Percentiles rank a stretch among this genome's conserved stretches.
These are phyloP conservation scores for Clarireedia monteithiana DNA, from an alignment of 2,329 filamentous ascomycete genomes.

Conservation along the genomic window DNA sequence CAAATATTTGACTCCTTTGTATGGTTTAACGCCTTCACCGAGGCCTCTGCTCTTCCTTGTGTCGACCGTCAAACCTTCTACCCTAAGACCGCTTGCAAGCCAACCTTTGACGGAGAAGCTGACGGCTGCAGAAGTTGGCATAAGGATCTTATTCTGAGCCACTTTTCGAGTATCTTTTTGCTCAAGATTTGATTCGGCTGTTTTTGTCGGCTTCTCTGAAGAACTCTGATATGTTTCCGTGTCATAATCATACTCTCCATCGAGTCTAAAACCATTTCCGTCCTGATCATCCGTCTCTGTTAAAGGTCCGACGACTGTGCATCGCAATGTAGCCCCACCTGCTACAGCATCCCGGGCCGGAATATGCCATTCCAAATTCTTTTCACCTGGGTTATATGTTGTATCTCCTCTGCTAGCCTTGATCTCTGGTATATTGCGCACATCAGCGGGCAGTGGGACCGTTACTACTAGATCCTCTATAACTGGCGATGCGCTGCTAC, in stretches of 20 bases:
- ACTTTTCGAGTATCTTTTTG: slow-evolving; percentile 44
- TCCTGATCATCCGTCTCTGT: slow-evolving; percentile 41
- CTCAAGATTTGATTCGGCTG: slow-evolving; percentile 4
- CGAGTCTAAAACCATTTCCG: slow-evolving; percentile 27
- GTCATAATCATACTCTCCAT: slow-evolving; percentile 38
- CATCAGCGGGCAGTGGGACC: slow-evolving; percentile 69
- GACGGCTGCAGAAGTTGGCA: slow-evolving; percentile 70
- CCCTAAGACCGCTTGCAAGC: slow-evolving; percentile 58
- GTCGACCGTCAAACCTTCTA: slow-evolving; percentile 61
- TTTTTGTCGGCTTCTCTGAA: slow-evolving; percentile 9
- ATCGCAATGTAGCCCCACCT: slow-evolving; percentile 66
- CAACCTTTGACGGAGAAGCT: slow-evolving; percentile 66
- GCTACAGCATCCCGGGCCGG: slow-evolving; percentile 67
- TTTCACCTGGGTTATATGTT: slow-evolving; percentile 66
- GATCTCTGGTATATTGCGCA: slow-evolving; percentile 78
- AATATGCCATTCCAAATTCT: slow-evolving; percentile 74
- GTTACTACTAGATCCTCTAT: slow-evolving; percentile 73
- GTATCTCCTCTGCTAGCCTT: slow-evolving; percentile 77
- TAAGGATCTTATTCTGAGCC: slow-evolving; percentile 65
- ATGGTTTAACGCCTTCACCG: slow-evolving; percentile 83
- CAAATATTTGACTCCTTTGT: slow-evolving; percentile 97
- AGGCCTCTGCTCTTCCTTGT: slow-evolving; percentile 77
- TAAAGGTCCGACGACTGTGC: slow-evolving; percentile 65
- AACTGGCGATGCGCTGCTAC: slow-evolving; percentile 36
- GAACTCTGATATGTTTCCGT: slow-evolving; percentile 48